A percentile compares a stretch with the other conserved stretches of the same genome.
Conservation (phyloP, 2,329 filamentous ascomycete genomes). For the Fusarium sp. region DNA sequence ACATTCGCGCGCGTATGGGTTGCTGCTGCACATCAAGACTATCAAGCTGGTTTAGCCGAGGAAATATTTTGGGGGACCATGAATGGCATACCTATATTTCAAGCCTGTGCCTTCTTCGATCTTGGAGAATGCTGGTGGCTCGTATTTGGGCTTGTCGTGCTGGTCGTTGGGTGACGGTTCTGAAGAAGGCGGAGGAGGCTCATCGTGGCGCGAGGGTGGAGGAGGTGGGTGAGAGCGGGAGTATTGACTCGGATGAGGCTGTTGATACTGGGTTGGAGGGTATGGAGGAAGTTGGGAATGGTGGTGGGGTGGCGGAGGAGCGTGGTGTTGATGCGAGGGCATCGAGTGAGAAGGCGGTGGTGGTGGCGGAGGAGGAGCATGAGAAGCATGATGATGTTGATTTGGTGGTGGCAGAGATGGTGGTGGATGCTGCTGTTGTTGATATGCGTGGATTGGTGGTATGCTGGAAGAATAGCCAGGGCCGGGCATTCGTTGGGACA, state of each 20-base stretch:
- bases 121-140: constrained; percentile 49
- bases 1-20: constrained; percentile 94
- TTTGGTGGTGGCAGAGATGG: constrained; percentile 36
- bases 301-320: constrained; percentile 33
- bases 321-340: constrained; percentile 38
- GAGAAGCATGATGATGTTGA: constrained; percentile 40
- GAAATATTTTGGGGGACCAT: background rate
- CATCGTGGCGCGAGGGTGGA: constrained; percentile 42
- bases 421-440: constrained; percentile 31
- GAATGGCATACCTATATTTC: constrained; percentile 51
- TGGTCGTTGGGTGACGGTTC: constrained; percentile 35
- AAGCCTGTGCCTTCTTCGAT: constrained; percentile 51
- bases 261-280: constrained; percentile 38
- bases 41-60: constrained; percentile 33
- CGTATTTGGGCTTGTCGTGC: constrained; percentile 25
- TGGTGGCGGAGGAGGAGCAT: constrained; percentile 23
- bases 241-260: constrained; percentile 42
- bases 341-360: constrained; percentile 39
- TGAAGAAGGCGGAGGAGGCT: constrained; percentile 32
- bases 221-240: constrained; percentile 40
- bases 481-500: constrained; percentile 49
- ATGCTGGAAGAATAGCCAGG: constrained; percentile 43
- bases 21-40: constrained; percentile 88
- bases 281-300: constrained; percentile 40
- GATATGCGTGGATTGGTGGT: constrained; percentile 39